Conservation (phyloP, 2,329 filamentous ascomycete genomes). For the Teratosphaeria gauchensis region DNA sequence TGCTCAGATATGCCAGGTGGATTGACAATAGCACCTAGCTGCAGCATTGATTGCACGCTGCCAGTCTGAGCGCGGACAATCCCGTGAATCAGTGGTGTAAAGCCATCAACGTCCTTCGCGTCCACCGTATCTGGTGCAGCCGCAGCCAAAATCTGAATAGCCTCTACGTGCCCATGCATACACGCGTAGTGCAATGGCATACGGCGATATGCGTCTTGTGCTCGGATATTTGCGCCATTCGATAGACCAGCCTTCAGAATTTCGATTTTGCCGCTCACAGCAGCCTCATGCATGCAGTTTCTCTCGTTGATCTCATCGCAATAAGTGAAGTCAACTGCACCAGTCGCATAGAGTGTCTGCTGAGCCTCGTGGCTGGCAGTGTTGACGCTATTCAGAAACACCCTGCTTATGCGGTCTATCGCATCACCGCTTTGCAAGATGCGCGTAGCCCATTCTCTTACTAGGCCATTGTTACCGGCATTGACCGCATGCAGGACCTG, state of each 20-base stretch:
- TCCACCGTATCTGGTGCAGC: conserved; percentile 65
- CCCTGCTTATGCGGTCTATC: conserved; percentile 71
- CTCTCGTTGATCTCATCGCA: conserved; percentile 97
- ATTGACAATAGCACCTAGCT: conserved; percentile 72
- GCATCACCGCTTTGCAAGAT: conserved; percentile 53
- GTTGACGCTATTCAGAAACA: conserved; percentile 81
- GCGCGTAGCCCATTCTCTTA: conserved; percentile 72
- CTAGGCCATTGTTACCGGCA: conserved; percentile 63
- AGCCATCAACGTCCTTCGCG: conserved; percentile 90
- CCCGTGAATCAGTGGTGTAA: conserved; percentile 87
- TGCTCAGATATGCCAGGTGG: conserved; percentile 81
- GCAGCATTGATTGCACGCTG: conserved; percentile 70
- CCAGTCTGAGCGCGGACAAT: conserved; percentile 79
- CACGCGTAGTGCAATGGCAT: conserved; percentile 93
- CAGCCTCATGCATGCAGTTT: conserved; percentile 93
- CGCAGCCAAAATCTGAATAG: conserved; percentile 20
- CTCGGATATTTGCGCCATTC: conserved; percentile 63
- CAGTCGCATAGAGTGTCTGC: conserved; percentile 66
- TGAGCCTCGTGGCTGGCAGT: conserved; percentile 73
- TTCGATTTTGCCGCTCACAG: conserved; percentile 77
- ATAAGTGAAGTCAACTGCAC: conserved; percentile 77
- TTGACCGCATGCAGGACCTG: conserved; percentile 81
- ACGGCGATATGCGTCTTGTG: conserved; percentile 86
- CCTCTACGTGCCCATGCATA: conserved; percentile 76
- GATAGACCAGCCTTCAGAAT: conserved; percentile 69